Evolutionary conservation across 2,329 filamentous ascomycete species (phyloP).

Genomic region (Epichloe glyceriae): DNA sequence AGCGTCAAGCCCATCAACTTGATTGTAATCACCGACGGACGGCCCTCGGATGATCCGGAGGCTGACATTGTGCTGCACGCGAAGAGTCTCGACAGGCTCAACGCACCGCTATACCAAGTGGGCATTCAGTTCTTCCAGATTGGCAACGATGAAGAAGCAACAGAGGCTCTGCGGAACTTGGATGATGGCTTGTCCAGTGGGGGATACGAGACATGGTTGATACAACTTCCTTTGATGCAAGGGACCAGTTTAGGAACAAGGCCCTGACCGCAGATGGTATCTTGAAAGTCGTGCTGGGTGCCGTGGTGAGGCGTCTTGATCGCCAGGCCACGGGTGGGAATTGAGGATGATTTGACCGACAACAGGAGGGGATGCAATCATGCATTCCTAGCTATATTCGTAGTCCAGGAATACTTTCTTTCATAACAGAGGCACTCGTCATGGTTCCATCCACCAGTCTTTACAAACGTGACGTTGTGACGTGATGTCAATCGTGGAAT

Average conservation of each 20-base stretch:
- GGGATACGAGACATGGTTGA: constrained; percentile 80
- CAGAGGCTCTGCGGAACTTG: constrained; percentile 51
- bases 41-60: constrained; percentile 67
- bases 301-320: constrained; percentile 44
- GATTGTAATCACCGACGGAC: constrained; percentile 87
- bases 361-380: too few species aligned
- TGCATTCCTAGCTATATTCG: too few species aligned
- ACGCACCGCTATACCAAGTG: constrained; percentile 67
- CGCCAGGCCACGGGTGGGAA: constrained; percentile 9
- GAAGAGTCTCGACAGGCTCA: constrained; percentile 52
- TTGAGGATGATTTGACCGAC: neutral
- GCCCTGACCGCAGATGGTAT: constrained; percentile 55
- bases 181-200: constrained; percentile 54
- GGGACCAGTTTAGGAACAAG: constrained; percentile 29
- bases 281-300: constrained; percentile 70
- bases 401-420: too few species aligned
- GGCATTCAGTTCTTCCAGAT: constrained; percentile 97
- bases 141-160: constrained; percentile 56
- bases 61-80: constrained; percentile 54
- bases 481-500: too few species aligned
- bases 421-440: too few species aligned
- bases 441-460: too few species aligned
- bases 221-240: constrained; percentile 51
- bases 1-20: constrained; percentile 69
- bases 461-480: too few species aligned